Evolutionary conservation across 805 yeast species (phyloP).

Genomic region (Wickerhamiella domercqiae): DNA sequence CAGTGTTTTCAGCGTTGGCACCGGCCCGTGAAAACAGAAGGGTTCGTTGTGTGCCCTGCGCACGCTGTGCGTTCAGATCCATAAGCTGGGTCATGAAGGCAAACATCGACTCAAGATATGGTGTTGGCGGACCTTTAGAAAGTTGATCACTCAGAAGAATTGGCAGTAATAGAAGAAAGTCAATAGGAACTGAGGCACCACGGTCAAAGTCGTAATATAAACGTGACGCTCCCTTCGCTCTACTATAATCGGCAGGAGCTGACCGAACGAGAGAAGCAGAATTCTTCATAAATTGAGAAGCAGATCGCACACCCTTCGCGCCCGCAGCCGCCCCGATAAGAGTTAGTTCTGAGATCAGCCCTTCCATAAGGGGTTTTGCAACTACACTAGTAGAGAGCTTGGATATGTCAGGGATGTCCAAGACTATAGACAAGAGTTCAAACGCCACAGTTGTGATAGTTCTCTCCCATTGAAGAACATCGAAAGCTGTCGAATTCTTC

Average conservation of each 20-base stretch:
- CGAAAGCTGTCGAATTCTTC: conserved; percentile 39
- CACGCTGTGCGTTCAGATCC: conserved; percentile 10
- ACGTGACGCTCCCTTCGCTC: conserved; percentile 35
- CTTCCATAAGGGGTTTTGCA: conserved; percentile 74
- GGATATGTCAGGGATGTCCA: conserved; percentile 54
- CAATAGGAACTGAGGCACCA: conserved; percentile 47
- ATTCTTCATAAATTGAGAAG: conserved; percentile 10
- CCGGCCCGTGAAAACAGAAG: neutral
- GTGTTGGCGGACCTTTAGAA: conserved; percentile 53
- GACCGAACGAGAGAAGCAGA: conserved; percentile 11
- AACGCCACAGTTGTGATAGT: conserved; percentile 67
- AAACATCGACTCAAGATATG: conserved; percentile 76
- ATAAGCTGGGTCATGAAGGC: conserved; percentile 32
- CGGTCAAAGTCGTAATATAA: conserved; percentile 52
- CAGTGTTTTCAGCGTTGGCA: neutral
- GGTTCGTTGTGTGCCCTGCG: neutral
- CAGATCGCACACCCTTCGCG: conserved; percentile 43
- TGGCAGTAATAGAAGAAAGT: conserved; percentile 68
- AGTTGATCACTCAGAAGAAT: conserved; percentile 81
- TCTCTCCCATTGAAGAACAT: conserved; percentile 57
- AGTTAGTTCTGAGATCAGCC: conserved; percentile 59
- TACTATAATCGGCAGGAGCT: conserved; percentile 18
- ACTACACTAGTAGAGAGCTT: conserved; percentile 49
- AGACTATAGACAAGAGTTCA: conserved; percentile 57
- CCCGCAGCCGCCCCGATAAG: conserved; percentile 47